A percentile compares a stretch with the other conserved stretches of the same genome.
phyloP scores from a whole-genome alignment of 139 green algal species.

The Choricystis sp. region DNA sequence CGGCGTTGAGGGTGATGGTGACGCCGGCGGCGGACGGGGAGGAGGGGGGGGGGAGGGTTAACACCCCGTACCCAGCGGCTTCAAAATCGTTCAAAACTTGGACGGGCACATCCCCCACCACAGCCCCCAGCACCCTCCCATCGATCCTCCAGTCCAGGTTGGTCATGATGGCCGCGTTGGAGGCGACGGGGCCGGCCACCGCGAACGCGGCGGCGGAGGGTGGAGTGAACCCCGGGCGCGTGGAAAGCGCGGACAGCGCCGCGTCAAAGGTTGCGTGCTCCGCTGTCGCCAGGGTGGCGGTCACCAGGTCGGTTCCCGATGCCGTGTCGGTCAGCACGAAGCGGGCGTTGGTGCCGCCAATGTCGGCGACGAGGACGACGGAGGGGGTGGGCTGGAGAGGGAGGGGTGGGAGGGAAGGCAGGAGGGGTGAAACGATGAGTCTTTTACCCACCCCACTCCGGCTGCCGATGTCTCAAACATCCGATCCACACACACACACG shows the following conservation, averaged over 20 bases:
- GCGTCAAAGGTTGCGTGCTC: constrained; percentile 13
- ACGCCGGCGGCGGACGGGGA: background rate
- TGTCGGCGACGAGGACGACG: constrained; percentile 67
- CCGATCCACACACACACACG: too few relatives aligned
- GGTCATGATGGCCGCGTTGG: constrained; percentile 72
- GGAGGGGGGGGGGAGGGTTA: constrained; percentile 17
- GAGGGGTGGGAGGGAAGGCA: background rate
- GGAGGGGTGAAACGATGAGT: too few relatives aligned
- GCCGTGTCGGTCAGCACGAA: constrained; percentile 47
- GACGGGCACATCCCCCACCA: constrained; percentile 27
- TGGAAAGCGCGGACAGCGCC: constrained; percentile 3
- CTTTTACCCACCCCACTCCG: too few relatives aligned
- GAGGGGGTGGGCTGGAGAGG: background rate
- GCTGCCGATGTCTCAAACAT: too few relatives aligned
- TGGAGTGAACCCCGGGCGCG: background rate
- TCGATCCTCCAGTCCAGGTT: constrained; percentile 75
- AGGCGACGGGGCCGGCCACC: constrained; percentile 58
- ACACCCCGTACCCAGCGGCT: constrained; percentile 80
- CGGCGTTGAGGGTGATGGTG: background rate
- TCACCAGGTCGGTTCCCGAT: background rate
- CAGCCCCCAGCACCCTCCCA: constrained; percentile 22
- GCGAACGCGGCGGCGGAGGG: constrained; percentile 40
- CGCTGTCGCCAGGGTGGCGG: constrained; percentile 1
- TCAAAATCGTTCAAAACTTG: constrained; percentile 86
- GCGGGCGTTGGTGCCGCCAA: constrained; percentile 84